Conservation (phyloP, 2,329 filamentous ascomycete genomes). For the Cladophialophora bantiana region DNA sequence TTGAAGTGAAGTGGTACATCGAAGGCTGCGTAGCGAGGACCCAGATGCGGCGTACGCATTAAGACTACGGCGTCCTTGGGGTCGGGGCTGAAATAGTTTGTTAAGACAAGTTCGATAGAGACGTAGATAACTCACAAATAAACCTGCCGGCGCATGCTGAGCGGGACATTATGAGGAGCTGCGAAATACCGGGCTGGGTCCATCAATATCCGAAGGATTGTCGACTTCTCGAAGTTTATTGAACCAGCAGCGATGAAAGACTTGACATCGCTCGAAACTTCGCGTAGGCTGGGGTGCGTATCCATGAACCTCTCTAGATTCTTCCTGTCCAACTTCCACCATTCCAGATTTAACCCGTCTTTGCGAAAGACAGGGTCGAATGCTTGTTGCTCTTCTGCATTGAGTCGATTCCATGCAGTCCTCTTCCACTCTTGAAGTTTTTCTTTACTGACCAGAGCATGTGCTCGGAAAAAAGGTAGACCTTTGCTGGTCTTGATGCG, state of each 20-base stretch:
- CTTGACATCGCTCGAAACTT: constrained; percentile 32
- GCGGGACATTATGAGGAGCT: constrained; percentile 41
- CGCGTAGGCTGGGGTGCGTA: constrained; percentile 22
- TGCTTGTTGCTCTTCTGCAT: constrained; percentile 9
- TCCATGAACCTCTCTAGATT: constrained; percentile 39
- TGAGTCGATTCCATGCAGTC: constrained; percentile 4
- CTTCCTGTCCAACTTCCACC: constrained; percentile 37
- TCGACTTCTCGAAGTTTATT: constrained; percentile 15
- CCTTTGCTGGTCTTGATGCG: constrained; percentile 33
- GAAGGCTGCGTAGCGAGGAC: constrained; percentile 86
- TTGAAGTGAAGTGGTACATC: constrained; percentile 88
- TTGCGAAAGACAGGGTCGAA: constrained; percentile 6
- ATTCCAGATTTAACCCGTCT: constrained; percentile 22
- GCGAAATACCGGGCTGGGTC: constrained; percentile 37
- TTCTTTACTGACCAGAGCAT: constrained; percentile 11
- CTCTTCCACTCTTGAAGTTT: constrained; percentile 8
- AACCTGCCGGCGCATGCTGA: constrained; percentile 50
- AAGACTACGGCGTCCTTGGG: constrained; percentile 83
- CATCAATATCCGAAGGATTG: constrained; percentile 27
- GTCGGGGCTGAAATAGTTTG: constrained; percentile 48
- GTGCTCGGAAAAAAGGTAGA: constrained; percentile 9
- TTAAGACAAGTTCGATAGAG: not conserved
- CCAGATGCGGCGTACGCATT: constrained; percentile 73
- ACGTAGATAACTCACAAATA: constrained; percentile 51
- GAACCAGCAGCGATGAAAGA: constrained; percentile 27